These are phyloP conservation scores for Aspergillus caelatus DNA, from an alignment of 2,329 filamentous ascomycete species.

Conservation along the genomic window DNA sequence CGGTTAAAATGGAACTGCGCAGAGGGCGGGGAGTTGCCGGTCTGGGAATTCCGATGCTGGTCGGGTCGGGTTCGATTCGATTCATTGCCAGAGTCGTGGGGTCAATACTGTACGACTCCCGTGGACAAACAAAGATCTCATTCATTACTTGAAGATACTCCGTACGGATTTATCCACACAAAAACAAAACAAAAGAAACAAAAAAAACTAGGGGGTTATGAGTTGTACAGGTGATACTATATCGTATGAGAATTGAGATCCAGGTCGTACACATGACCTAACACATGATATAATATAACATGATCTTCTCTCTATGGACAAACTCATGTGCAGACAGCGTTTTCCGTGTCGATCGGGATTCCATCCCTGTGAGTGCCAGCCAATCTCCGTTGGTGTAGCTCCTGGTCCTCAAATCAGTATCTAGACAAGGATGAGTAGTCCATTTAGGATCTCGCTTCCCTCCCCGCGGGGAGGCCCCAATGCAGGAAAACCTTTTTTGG, in stretches of 20 bases:
- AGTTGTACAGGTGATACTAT: slow-evolving; percentile 1
- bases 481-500: slow-evolving; percentile 15
- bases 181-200: background rate
- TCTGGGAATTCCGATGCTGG: slow-evolving; percentile 21
- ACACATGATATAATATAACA: slow-evolving; percentile 8
- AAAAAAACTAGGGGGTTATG: background rate
- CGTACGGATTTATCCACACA: background rate
- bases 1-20: slow-evolving; percentile 24
- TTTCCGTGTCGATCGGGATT: slow-evolving; percentile 23
- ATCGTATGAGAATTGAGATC: slow-evolving; percentile 2
- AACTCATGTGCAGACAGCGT: slow-evolving; percentile 10
- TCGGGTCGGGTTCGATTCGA: slow-evolving; percentile 14
- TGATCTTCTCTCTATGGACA: slow-evolving; percentile 2
- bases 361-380: slow-evolving; percentile 17
- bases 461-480: slow-evolving; percentile 31
- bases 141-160: background rate
- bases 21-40: slow-evolving; percentile 15
- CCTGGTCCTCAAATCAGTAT: background rate
- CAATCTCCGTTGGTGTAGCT: slow-evolving; percentile 10
- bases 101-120: background rate
- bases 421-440: slow-evolving; percentile 7
- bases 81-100: background rate
- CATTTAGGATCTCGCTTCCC: slow-evolving; percentile 21
- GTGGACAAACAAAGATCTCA: background rate
- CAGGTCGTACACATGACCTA: slow-evolving; percentile 5